A percentile compares a stretch with the other conserved stretches of the same genome.
Evolutionary conservation across 2,329 filamentous ascomycete species (phyloP).

Genomic region (Sordariomycetes sp.): DNA sequence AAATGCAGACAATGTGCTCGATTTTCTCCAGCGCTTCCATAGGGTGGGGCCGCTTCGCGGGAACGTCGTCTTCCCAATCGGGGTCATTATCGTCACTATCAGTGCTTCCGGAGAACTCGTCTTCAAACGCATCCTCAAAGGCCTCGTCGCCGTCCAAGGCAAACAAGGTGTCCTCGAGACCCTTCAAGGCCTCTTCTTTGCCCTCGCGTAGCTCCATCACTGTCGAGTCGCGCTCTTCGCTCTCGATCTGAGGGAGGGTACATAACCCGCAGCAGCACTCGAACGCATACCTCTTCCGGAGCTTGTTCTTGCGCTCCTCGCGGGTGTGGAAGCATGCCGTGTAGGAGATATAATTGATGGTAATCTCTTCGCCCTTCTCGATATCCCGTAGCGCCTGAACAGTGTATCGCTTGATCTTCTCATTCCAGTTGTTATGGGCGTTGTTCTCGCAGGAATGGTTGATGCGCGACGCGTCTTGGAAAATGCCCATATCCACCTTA

Average conservation of each 20-base stretch:
- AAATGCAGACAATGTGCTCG: neutral
- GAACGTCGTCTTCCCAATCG: no score
- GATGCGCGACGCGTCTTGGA: conserved; percentile 11
- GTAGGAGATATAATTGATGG: conserved; percentile 9
- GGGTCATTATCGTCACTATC: no score
- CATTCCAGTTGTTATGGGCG: conserved; percentile 13
- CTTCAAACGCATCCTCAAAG: no score
- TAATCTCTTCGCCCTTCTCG: conserved; percentile 12
- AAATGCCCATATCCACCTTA: conserved; percentile 7
- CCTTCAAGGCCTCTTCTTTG: neutral
- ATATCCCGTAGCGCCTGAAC: conserved; percentile 13
- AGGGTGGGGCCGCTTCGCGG: no score
- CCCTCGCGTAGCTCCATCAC: neutral
- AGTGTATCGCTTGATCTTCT: conserved; percentile 8
- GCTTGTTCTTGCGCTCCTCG: neutral
- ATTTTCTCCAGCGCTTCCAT: neutral
- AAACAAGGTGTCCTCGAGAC: neutral
- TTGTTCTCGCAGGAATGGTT: conserved; percentile 16
- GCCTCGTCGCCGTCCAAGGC: no score
- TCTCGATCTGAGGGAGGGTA: neutral
- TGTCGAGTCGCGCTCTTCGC: neutral
- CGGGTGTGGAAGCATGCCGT: neutral
- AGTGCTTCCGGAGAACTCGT: no score
- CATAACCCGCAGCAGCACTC: neutral
- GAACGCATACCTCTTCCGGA: neutral